Base-by-base conservation (phyloP, 768 basidiomycete species). In the Vishniacozyma victoriae region DNA sequence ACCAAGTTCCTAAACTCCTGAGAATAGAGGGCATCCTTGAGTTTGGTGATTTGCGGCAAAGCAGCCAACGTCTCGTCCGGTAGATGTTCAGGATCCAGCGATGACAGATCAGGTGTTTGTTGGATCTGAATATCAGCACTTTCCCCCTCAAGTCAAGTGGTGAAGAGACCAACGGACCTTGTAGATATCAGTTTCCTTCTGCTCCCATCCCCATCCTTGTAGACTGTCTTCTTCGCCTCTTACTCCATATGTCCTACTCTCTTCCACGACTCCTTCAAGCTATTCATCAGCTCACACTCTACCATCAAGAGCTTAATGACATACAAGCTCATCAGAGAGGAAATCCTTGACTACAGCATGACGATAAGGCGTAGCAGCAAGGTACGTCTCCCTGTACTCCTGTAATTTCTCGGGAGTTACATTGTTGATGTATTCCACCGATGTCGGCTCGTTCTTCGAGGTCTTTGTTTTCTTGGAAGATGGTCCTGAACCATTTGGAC, bases 111-210 rank as follows among this genome's bases (percentile, higher is more conserved):
- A 58, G 92, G 92, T 0, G 93, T 95, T 76, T 97, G 93, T 73
- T 91, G 85, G 62, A 97, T 85, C 92, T 96, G 59, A 35, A 4
- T 15, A 36, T 12, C 15, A 13, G 16, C 12, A 33, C 48, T 36
- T 35, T 29, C 22, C 23, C 19, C 31, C 16, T 2, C 2, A 27
- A 46, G 2, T 23, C 13, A 19, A 40, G n/a, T 3, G 15, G n/a
- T 15, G 6, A 22, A 5, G 36, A 31, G 35, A 5, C 19, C n/a
- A 45, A 48, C 33, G 41, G 40, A 86, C 87, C 82, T 87, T 90
- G 81, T 96, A 97, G 57, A 97, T 97, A 67, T 97, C 93, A 2
- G 93, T 97, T 77, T 96, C 87, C 75, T 95, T 97, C 75, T 90
- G 62, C 38, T 71, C 70, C 68, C 70, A 73, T 19, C 71, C 71